phyloP scores from a whole-genome alignment of 441 rosid species.

The Euphorbia celastroides region DNA sequence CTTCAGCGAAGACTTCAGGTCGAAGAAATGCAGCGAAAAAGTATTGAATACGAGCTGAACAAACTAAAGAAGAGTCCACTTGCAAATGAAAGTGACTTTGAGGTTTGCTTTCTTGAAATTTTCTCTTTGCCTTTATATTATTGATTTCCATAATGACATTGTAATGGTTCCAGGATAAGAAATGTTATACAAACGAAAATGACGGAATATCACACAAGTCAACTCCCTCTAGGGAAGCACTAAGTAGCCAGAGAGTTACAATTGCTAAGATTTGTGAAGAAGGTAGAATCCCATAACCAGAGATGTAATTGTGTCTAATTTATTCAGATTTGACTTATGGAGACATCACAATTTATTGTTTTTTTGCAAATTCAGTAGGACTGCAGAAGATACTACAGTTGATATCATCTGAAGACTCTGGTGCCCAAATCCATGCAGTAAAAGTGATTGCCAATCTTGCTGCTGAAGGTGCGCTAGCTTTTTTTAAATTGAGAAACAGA shows the following conservation, averaged over 20 bases:
- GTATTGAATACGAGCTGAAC: constrained; percentile 55
- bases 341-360: constrained; percentile 13
- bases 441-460: constrained; percentile 96
- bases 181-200: constrained; percentile 47
- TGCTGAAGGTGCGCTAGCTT: constrained; percentile 62
- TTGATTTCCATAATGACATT: constrained; percentile 13
- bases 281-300: constrained; percentile 39
- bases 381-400: constrained; percentile 74
- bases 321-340: constrained; percentile 2
- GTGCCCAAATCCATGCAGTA: constrained; percentile 83
- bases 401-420: constrained; percentile 70
- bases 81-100: constrained; percentile 50
- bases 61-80: constrained; percentile 52
- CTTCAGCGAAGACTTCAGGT: constrained; percentile 50
- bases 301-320: background rate
- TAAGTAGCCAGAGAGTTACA: constrained; percentile 75
- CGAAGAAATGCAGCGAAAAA: constrained; percentile 71
- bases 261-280: constrained; percentile 96
- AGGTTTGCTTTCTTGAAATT: constrained; percentile 32
- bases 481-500: background rate
- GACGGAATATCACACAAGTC: constrained; percentile 44
- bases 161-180: constrained; percentile 42
- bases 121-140: constrained; percentile 8
- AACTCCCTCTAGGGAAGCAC: constrained; percentile 48
- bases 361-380: constrained; percentile 50